Conservation (phyloP, 2,329 filamentous ascomycete genomes). For the Aspergillus arachidicola region DNA sequence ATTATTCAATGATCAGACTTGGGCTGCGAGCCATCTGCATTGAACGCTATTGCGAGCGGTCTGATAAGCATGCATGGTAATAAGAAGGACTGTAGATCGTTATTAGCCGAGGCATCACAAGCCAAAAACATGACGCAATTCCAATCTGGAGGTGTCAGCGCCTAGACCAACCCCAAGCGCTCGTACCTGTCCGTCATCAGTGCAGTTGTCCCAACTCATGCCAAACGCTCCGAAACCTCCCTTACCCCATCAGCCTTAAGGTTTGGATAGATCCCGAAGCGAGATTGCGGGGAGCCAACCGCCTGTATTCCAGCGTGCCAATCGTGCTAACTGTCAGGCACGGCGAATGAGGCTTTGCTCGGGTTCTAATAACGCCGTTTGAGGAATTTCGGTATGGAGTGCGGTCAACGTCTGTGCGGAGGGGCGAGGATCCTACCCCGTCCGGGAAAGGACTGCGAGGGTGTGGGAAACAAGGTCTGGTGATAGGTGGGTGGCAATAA, state of each 20-base stretch:
- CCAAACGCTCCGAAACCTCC: slow-evolving; percentile 1
- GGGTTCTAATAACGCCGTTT: not conserved
- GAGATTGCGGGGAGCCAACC: slow-evolving; percentile 7
- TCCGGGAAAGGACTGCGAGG: not conserved
- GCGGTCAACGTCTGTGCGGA: not conserved
- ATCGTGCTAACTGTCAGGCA: not conserved
- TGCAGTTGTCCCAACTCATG: not conserved
- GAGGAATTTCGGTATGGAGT: not conserved
- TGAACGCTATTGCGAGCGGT: not conserved
- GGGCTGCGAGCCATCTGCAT: not conserved
- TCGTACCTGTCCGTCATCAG: not conserved
- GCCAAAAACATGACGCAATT: slow-evolving; percentile 3
- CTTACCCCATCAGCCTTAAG: not conserved
- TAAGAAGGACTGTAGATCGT: not conserved
- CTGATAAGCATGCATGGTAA: not conserved
- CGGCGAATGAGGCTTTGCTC: not conserved
- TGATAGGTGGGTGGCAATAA: slow-evolving; percentile 5
- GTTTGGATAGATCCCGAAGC: not conserved
- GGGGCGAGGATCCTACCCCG: not conserved
- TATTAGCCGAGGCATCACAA: slow-evolving; percentile 18
- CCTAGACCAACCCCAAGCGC: not conserved
- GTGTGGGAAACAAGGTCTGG: not conserved
- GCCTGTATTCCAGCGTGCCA: not conserved
- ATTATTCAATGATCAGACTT: not conserved
- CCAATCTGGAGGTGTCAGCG: not conserved